A percentile compares a stretch with the other conserved stretches of the same genome.
Conservation (phyloP, 2,329 filamentous ascomycete genomes). For the Stromatinia cepivora region DNA sequence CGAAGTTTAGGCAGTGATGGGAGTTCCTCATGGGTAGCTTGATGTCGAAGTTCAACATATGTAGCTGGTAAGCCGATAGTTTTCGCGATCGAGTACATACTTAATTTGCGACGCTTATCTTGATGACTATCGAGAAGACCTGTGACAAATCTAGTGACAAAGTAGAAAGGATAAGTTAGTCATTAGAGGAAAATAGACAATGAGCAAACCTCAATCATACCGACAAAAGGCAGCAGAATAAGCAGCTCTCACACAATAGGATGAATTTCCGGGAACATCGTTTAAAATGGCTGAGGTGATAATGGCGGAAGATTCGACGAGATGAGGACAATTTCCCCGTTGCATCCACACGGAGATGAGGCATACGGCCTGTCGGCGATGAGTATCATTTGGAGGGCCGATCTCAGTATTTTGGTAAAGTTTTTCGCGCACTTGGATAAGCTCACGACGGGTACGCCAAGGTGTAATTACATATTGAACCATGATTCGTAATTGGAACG, state of each 20-base stretch:
- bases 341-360: constrained; percentile 69
- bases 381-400: constrained; percentile 55
- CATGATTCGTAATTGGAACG: constrained; percentile 46
- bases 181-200: neutral
- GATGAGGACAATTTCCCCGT: constrained; percentile 72
- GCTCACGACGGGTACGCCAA: constrained; percentile 66
- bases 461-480: constrained; percentile 72
- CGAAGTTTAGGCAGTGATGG: constrained; percentile 74
- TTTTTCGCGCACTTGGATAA: constrained; percentile 63
- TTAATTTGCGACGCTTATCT: constrained; percentile 64
- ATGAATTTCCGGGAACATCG: constrained; percentile 48
- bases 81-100: constrained; percentile 71
- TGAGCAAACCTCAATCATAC: constrained; percentile 47
- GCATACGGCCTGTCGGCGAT: constrained; percentile 53
- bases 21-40: constrained; percentile 85
- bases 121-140: constrained; percentile 75
- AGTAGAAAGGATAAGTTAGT: neutral
- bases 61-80: constrained; percentile 69
- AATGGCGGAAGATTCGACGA: constrained; percentile 76
- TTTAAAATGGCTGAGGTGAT: constrained; percentile 68
- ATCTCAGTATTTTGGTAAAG: constrained; percentile 53
- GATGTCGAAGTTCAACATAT: constrained; percentile 87
- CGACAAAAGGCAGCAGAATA: constrained; percentile 76
- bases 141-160: constrained; percentile 67
- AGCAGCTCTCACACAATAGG: constrained; percentile 63